Evolutionary conservation across 148 eudicot species (phyloP).

Genomic region (Simmondsia chinensis): DNA sequence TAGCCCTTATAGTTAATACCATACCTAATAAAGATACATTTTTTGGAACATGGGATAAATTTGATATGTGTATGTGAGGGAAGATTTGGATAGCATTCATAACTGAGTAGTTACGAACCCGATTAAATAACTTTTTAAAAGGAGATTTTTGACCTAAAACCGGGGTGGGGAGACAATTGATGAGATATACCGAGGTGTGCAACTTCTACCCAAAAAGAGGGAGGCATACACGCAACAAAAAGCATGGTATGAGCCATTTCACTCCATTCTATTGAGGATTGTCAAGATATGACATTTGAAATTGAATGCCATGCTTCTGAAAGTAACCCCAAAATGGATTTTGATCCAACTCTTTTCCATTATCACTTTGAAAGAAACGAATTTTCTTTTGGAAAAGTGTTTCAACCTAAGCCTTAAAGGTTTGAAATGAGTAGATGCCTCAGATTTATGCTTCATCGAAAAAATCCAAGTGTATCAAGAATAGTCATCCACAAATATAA

Average conservation of each 20-base stretch:
- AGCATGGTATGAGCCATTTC: neutral
- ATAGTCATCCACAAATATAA: neutral
- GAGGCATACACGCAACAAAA: neutral
- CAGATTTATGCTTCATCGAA: neutral
- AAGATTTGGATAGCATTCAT: neutral
- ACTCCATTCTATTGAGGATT: neutral
- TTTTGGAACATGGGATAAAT: neutral
- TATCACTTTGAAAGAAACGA: neutral
- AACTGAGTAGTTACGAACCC: neutral
- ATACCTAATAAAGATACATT: neutral
- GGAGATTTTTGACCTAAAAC: neutral
- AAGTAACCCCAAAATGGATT: neutral
- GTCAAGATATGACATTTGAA: neutral
- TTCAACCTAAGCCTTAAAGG: too few species aligned
- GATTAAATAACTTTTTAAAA: neutral
- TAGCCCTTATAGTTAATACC: neutral
- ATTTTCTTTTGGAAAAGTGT: neutral
- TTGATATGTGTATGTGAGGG: neutral
- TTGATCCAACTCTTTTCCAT: neutral
- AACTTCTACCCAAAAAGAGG: neutral
- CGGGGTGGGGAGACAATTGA: neutral
- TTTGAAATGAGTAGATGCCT: neutral
- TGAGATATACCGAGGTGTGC: neutral
- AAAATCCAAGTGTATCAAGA: neutral
- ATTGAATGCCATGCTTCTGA: neutral